Percentiles rank a stretch among this genome's conserved stretches.
Evolutionary conservation across 2,329 filamentous ascomycete species (phyloP).

Genomic region (Cytospora mali): DNA sequence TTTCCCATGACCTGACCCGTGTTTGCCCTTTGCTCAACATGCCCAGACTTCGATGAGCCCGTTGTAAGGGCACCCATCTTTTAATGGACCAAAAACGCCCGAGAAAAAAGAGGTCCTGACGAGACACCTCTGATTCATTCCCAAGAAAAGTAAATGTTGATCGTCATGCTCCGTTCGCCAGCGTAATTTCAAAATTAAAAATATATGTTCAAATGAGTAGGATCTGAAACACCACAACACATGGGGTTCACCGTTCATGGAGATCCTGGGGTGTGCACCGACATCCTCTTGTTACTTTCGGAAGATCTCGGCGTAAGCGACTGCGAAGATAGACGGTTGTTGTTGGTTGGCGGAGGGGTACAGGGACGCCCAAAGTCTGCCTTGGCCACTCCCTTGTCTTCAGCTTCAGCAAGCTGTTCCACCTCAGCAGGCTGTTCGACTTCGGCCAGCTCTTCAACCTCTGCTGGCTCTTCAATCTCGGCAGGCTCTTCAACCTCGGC

Average conservation of each 20-base stretch:
- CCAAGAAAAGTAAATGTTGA: constrained; percentile 10
- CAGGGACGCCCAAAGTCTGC: constrained; percentile 13
- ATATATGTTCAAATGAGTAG: constrained; percentile 23
- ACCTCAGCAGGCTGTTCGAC: background rate
- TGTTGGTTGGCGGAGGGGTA: constrained; percentile 21
- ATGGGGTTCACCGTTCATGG: background rate
- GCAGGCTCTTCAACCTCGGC: background rate
- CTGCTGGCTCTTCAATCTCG: background rate
- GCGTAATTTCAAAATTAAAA: constrained; percentile 26
- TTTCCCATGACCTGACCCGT: constrained; percentile 6
- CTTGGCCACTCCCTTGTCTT: background rate
- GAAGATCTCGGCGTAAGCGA: constrained; percentile 24
- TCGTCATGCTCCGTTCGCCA: constrained; percentile 13
- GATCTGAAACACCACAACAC: background rate
- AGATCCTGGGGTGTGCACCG: background rate
- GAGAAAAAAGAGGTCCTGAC: background rate
- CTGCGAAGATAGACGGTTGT: constrained; percentile 27
- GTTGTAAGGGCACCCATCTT: background rate
- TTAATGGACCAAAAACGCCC: constrained; percentile 11
- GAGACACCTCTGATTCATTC: background rate
- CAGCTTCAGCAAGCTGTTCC: background rate
- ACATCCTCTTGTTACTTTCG: constrained; percentile 12
- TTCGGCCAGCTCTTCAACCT: too few relatives aligned
- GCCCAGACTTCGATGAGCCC: background rate
- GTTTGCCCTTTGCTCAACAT: constrained; percentile 10